These are phyloP conservation scores for Starmerella geochares DNA, from an alignment of 805 yeast species.

Conservation along the genomic window DNA sequence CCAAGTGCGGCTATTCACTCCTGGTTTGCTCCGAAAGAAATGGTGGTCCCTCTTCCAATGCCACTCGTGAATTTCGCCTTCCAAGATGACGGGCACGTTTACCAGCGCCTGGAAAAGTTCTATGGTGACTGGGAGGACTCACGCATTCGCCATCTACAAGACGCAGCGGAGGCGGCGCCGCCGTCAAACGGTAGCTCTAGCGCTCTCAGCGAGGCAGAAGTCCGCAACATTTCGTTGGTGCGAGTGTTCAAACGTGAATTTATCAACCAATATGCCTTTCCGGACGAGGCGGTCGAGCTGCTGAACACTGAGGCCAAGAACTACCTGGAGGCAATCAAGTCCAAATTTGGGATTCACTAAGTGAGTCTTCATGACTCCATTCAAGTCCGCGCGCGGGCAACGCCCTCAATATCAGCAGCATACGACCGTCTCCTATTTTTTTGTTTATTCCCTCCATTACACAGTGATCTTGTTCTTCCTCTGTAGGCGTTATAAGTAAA, in stretches of 20 bases:
- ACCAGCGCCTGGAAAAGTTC: slow-evolving; percentile 16
- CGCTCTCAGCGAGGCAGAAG: neutral
- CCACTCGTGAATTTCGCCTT: slow-evolving; percentile 21
- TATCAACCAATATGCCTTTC: slow-evolving; percentile 8
- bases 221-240: neutral
- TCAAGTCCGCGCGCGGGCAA: too few relatives aligned
- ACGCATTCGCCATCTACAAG: neutral
- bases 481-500: too few relatives aligned
- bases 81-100: slow-evolving; percentile 23
- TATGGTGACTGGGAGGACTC: slow-evolving; percentile 25
- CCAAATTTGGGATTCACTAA: neutral
- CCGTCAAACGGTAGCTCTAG: neutral
- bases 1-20: slow-evolving; percentile 7
- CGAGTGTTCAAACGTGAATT: slow-evolving; percentile 14
- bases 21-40: slow-evolving; percentile 11
- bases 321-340: neutral
- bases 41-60: slow-evolving; percentile 10
- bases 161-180: neutral
- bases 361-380: too few relatives aligned
- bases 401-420: too few relatives aligned
- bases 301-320: slow-evolving; percentile 14
- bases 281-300: slow-evolving; percentile 9
- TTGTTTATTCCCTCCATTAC: too few relatives aligned
- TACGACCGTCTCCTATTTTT: too few relatives aligned
- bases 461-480: too few relatives aligned